Percentiles rank a stretch among this genome's conserved stretches.
phyloP scores from a whole-genome alignment of 768 basidiomycete genomes.

The Boletus eberwhitei region DNA sequence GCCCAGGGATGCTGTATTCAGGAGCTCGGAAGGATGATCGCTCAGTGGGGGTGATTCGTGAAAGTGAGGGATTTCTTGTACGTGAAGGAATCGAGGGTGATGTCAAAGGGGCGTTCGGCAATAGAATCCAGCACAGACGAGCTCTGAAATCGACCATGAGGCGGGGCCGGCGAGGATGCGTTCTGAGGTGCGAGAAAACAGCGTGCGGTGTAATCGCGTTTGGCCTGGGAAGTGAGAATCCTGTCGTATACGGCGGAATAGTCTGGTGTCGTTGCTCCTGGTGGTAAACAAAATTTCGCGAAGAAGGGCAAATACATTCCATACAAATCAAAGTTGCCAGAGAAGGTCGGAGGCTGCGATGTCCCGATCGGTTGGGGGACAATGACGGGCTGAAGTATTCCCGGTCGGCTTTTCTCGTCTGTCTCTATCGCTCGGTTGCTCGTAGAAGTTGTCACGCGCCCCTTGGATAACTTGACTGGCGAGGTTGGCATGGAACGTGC shows the following conservation, averaged over 20 bases:
- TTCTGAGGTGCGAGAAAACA: constrained; percentile 23
- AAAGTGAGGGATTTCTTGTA: constrained; percentile 27
- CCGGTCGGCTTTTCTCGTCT: background rate
- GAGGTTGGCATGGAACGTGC: constrained; percentile 2
- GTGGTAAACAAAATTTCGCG: constrained; percentile 30
- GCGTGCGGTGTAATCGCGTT: constrained; percentile 35
- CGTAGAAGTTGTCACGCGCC: background rate
- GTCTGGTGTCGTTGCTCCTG: constrained; percentile 23
- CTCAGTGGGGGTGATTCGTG: constrained; percentile 27
- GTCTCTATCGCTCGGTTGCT: background rate
- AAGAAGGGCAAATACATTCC: constrained; percentile 38
- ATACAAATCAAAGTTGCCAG: constrained; percentile 41
- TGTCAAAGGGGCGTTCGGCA: constrained; percentile 34
- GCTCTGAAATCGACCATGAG: constrained; percentile 26
- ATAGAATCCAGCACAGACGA: constrained; percentile 32
- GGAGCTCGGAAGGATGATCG: constrained; percentile 25
- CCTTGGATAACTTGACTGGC: constrained; percentile 10
- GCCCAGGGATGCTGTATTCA: constrained; percentile 17
- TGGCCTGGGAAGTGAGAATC: constrained; percentile 38
- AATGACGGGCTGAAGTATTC: constrained; percentile 6
- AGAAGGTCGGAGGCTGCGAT: constrained; percentile 13
- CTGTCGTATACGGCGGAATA: constrained; percentile 34
- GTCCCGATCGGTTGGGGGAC: constrained; percentile 2
- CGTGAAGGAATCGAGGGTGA: constrained; percentile 25
- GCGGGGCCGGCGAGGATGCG: constrained; percentile 8